phyloP scores from a whole-genome alignment of 2,329 filamentous ascomycete species.

The Xylariales sp. region DNA sequence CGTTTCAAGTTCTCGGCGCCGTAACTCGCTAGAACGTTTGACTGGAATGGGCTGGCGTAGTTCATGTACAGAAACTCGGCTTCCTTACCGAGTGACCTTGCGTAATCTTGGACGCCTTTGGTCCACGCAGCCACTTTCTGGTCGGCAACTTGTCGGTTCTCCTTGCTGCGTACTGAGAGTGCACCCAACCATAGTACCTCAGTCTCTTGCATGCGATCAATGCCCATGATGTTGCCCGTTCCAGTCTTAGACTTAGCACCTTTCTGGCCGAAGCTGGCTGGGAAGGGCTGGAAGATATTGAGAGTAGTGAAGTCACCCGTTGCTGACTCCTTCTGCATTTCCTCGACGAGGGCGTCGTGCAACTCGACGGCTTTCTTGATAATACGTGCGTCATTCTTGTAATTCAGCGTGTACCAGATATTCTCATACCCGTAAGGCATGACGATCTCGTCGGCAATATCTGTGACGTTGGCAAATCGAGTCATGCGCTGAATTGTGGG shows the following conservation, averaged over 20 bases:
- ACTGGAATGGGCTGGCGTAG: conserved; percentile 37
- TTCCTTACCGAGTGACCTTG: neutral
- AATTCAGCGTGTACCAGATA: neutral
- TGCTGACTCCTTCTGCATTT: neutral
- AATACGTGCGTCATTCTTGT: neutral
- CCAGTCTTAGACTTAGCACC: neutral
- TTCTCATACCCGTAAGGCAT: neutral
- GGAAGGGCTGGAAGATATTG: neutral
- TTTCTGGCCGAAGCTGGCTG: neutral
- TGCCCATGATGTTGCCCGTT: neutral
- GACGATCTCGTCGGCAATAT: neutral
- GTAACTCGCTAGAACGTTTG: conserved; percentile 33
- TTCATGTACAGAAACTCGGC: conserved; percentile 29
- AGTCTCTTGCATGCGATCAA: neutral
- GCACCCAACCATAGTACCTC: too few relatives aligned
- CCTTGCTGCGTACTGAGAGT: too few relatives aligned
- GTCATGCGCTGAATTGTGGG: neutral
- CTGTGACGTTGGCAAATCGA: neutral
- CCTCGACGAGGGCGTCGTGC: neutral
- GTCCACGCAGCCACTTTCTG: neutral
- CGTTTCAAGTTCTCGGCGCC: conserved; percentile 30
- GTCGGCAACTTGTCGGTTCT: too few relatives aligned
- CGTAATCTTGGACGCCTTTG: neutral
- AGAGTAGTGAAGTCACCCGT: neutral
- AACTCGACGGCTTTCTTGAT: neutral